Percentiles rank a stretch among this genome's conserved stretches.
phyloP scores from a whole-genome alignment of 805 yeast species.

The Candida multigemmis region DNA sequence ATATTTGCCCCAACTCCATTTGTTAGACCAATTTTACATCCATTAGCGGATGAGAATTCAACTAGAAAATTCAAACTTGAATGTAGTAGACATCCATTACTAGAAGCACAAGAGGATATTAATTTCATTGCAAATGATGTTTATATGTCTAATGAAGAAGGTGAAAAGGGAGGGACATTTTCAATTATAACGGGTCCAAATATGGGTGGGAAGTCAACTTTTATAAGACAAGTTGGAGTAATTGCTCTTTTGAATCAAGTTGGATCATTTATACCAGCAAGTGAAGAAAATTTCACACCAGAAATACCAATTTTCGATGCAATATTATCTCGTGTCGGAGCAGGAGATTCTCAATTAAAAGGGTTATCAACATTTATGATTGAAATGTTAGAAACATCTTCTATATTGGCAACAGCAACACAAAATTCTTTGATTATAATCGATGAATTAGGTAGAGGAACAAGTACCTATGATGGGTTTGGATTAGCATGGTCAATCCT shows the following conservation, averaged over 20 bases:
- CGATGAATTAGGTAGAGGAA: conserved; percentile 95
- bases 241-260: conserved; percentile 81
- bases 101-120: conserved; percentile 86
- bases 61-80: conserved; percentile 44
- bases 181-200: conserved; percentile 90
- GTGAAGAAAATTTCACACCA: conserved; percentile 36
- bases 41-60: conserved; percentile 30
- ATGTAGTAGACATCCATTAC: conserved; percentile 90
- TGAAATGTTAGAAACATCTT: conserved; percentile 91
- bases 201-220: conserved; percentile 97
- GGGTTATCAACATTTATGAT: conserved; percentile 91
- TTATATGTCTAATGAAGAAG: conserved; percentile 36
- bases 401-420: conserved; percentile 75
- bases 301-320: conserved; percentile 84
- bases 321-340: conserved; percentile 94
- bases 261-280: conserved; percentile 78
- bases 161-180: conserved; percentile 41
- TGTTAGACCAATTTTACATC: conserved; percentile 62
- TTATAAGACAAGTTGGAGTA: conserved; percentile 83
- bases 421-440: conserved; percentile 73
- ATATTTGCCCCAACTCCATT: conserved; percentile 74
- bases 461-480: conserved; percentile 87
- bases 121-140: conserved; percentile 91
- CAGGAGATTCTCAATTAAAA: conserved; percentile 94
- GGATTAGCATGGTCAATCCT: conserved; percentile 97